Evolutionary conservation across 1,139 yeast species (phyloP).

Genomic region (Taiozyma sp.): DNA sequence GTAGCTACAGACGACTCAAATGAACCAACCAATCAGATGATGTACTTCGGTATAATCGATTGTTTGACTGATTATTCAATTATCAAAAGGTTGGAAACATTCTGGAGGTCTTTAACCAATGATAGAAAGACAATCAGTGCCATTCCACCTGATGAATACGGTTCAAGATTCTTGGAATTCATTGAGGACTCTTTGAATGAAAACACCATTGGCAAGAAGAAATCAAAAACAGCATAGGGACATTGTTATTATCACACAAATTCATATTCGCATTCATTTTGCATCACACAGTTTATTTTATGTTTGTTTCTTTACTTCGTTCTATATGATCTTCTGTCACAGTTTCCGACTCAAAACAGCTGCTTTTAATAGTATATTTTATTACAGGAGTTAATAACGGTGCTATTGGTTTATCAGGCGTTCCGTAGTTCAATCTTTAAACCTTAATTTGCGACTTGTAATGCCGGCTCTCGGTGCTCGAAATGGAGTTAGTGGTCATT

Average conservation of each 20-base stretch:
- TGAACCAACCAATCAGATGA: slow-evolving; percentile 63
- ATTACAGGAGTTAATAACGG: background rate
- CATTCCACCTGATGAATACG: slow-evolving; percentile 86
- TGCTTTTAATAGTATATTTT: background rate
- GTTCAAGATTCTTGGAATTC: slow-evolving; percentile 76
- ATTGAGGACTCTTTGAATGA: slow-evolving; percentile 33
- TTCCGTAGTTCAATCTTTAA: background rate
- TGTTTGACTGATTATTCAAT: slow-evolving; percentile 84
- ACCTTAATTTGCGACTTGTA: too few species aligned
- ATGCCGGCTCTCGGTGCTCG: too few species aligned
- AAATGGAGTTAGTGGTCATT: too few species aligned
- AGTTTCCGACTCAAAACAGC: background rate
- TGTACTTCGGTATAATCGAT: slow-evolving; percentile 92
- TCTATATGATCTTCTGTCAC: background rate
- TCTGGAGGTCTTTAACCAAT: slow-evolving; percentile 74
- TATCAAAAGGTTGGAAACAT: slow-evolving; percentile 77
- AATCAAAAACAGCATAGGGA: slow-evolving; percentile 7
- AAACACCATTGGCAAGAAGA: slow-evolving; percentile 12
- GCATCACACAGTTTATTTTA: background rate
- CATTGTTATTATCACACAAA: background rate
- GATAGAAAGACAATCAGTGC: slow-evolving; percentile 75
- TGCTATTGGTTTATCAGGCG: background rate
- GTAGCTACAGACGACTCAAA: slow-evolving; percentile 64
- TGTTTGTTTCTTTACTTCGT: background rate
- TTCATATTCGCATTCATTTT: background rate